Evolutionary conservation across 495 filamentous ascomycete species (phyloP).

Genomic region (Hypomontagnella monticulosa): DNA sequence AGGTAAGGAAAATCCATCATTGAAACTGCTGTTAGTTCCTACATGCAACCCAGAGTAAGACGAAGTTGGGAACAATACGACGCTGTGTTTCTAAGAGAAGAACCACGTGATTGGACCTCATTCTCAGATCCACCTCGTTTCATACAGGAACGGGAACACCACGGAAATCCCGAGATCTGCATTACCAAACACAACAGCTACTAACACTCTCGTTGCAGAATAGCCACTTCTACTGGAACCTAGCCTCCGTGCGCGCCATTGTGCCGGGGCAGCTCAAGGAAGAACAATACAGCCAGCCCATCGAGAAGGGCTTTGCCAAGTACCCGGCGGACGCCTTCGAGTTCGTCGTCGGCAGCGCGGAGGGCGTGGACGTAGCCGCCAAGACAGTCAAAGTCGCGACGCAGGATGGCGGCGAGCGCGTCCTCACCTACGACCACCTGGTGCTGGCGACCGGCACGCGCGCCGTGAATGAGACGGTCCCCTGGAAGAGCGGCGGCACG

Average conservation of each 20-base stretch:
- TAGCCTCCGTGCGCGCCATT: constrained; percentile 64
- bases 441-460: constrained; percentile 47
- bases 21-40: background rate
- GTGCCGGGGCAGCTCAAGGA: constrained; percentile 58
- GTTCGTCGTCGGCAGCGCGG: constrained; percentile 54
- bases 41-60: background rate
- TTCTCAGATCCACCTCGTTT: constrained; percentile 23
- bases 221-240: constrained; percentile 66
- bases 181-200: constrained; percentile 8
- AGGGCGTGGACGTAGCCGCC: constrained; percentile 45
- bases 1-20: constrained; percentile 45
- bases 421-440: constrained; percentile 49
- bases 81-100: background rate
- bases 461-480: constrained; percentile 39
- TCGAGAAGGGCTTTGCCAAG: constrained; percentile 50
- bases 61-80: constrained; percentile 4
- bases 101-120: constrained; percentile 20
- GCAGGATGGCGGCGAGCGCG: constrained; percentile 25
- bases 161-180: background rate
- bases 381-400: constrained; percentile 43
- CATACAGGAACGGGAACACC: constrained; percentile 28
- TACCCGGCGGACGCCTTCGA: constrained; percentile 53
- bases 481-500: constrained; percentile 55
- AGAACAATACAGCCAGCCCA: constrained; percentile 58
- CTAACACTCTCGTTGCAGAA: constrained; percentile 51